Evolutionary conservation across 176 grass and related monocot genomes (phyloP).

Genomic region (Hordeum marinum): DNA sequence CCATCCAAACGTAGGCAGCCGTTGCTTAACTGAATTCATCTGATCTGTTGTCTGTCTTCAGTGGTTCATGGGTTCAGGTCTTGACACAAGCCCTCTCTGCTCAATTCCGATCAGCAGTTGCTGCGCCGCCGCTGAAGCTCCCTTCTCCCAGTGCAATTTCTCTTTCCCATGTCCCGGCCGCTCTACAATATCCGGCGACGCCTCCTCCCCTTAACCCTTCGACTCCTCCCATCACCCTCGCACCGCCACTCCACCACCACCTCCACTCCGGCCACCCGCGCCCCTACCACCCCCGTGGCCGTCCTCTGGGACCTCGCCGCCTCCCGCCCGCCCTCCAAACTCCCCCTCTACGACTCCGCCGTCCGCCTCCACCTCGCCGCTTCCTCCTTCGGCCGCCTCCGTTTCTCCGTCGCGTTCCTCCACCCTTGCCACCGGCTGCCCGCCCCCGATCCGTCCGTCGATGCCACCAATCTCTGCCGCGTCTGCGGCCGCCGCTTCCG

Average conservation of each 20-base stretch:
- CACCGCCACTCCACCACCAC: background rate
- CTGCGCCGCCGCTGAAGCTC: background rate
- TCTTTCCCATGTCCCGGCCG: slow-evolving; percentile 9
- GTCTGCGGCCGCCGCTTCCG: slow-evolving; percentile 40
- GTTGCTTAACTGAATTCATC: too few relatives aligned
- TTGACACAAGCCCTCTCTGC: too few relatives aligned
- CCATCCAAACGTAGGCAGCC: too few relatives aligned
- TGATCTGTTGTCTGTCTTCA: too few relatives aligned
- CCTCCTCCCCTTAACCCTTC: background rate
- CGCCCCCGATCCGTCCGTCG: background rate
- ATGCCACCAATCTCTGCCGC: slow-evolving; percentile 25
- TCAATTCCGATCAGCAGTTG: background rate
- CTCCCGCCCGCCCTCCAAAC: slow-evolving; percentile 38
- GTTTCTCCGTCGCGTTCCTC: slow-evolving; percentile 45
- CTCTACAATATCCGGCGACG: slow-evolving; percentile 2
- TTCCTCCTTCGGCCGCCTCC: slow-evolving; percentile 39
- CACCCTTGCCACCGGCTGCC: slow-evolving; percentile 35
- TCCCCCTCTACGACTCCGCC: slow-evolving; percentile 48
- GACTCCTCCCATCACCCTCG: background rate
- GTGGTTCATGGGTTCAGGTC: too few relatives aligned
- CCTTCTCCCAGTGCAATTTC: background rate
- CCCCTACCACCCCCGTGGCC: slow-evolving; percentile 20
- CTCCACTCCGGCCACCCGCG: background rate
- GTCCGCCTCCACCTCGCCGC: slow-evolving; percentile 55
- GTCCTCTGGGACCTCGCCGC: slow-evolving; percentile 61